Conservation (phyloP, 371 early-diverging fungal species). For the Mucor indicus region DNA sequence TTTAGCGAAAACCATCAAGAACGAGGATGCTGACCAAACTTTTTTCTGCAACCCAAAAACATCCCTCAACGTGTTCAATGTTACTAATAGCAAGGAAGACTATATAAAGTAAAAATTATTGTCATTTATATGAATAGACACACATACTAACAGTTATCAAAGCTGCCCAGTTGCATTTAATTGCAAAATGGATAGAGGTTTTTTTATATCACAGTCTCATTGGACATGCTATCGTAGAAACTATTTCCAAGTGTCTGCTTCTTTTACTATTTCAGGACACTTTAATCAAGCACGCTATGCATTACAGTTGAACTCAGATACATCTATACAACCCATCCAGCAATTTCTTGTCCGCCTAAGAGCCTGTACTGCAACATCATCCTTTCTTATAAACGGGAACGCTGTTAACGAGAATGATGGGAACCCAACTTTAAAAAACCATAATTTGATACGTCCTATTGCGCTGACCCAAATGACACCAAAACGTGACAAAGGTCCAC, state of each 20-base stretch:
- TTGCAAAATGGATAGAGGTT: slow-evolving; percentile 69
- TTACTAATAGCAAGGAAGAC: no score
- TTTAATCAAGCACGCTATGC: slow-evolving; percentile 17
- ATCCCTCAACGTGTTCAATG: no score
- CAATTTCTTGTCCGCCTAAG: slow-evolving; percentile 31
- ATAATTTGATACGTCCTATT: no score
- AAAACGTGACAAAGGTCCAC: slow-evolving; percentile 87
- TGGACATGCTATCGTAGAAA: slow-evolving; percentile 91
- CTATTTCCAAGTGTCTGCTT: slow-evolving; percentile 77
- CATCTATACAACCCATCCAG: slow-evolving; percentile 13
- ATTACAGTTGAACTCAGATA: slow-evolving; percentile 1
- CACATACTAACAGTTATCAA: neutral
- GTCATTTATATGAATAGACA: no score
- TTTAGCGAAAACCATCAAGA: neutral
- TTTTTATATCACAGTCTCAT: slow-evolving; percentile 59
- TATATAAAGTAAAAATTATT: no score
- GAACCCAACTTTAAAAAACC: no score
- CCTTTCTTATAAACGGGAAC: no score
- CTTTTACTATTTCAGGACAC: slow-evolving; percentile 47
- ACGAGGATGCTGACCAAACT: neutral
- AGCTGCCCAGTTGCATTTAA: slow-evolving; percentile 32
- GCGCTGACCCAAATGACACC: slow-evolving; percentile 84
- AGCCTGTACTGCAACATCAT: slow-evolving; percentile 59
- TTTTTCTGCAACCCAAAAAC: neutral
- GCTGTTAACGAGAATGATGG: no score